Evolutionary conservation across 2,329 filamentous ascomycete genomes (phyloP).

Genomic region (Volutella citrinella): DNA sequence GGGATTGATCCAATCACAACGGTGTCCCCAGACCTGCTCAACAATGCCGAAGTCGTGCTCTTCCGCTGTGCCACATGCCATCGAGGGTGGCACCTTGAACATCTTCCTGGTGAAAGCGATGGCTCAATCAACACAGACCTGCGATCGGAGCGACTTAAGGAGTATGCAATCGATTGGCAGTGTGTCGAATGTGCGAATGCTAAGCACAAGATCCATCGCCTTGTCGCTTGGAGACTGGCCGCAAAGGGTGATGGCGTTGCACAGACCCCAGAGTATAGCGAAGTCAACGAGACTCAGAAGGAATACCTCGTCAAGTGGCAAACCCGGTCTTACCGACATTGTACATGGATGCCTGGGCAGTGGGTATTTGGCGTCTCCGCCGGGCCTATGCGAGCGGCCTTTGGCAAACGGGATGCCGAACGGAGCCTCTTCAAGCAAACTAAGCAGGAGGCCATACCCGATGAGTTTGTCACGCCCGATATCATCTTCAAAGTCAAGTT

Average conservation of each 20-base stretch:
- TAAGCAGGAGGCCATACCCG: slow-evolving; percentile 76
- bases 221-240: slow-evolving; percentile 84
- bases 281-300: slow-evolving; percentile 63
- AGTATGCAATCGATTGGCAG: slow-evolving; percentile 73
- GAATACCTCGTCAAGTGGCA: slow-evolving; percentile 94
- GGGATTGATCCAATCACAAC: slow-evolving; percentile 72
- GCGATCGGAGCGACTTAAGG: slow-evolving; percentile 55
- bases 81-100: slow-evolving; percentile 78
- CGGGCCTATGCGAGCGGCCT: slow-evolving; percentile 66
- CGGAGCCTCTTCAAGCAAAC: slow-evolving; percentile 62
- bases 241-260: slow-evolving; percentile 18
- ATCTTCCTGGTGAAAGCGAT: slow-evolving; percentile 58
- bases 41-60: slow-evolving; percentile 73
- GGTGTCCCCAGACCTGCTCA: slow-evolving; percentile 62
- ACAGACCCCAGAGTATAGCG: slow-evolving; percentile 31
- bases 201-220: slow-evolving; percentile 65
- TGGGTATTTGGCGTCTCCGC: slow-evolving; percentile 79
- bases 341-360: slow-evolving; percentile 80
- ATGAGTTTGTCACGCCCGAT: slow-evolving; percentile 81
- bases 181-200: slow-evolving; percentile 73
- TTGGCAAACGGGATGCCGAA: slow-evolving; percentile 66
- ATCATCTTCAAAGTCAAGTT: slow-evolving; percentile 80
- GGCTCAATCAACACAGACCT: slow-evolving; percentile 31
- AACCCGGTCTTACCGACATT: slow-evolving; percentile 74
- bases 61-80: slow-evolving; percentile 80